Percentiles rank a stretch among this genome's conserved stretches.
These are phyloP conservation scores for Apiospora phragmitis DNA, from an alignment of 2,329 filamentous ascomycete genomes.

Conservation along the genomic window DNA sequence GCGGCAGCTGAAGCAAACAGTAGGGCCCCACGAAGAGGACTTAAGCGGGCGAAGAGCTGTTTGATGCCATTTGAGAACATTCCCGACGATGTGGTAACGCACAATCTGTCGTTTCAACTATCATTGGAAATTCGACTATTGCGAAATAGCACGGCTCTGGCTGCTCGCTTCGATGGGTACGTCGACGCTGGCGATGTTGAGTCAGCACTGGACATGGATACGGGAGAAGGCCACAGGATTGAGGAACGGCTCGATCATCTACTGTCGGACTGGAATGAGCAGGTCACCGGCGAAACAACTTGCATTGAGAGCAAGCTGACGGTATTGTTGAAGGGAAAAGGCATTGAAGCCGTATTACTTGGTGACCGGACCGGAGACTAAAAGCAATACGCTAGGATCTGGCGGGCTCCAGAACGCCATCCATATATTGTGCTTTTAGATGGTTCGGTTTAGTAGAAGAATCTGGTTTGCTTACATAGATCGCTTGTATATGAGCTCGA, in stretches of 20 bases:
- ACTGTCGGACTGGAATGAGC: constrained; percentile 19
- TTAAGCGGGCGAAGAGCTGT: constrained; percentile 29
- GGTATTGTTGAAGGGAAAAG: constrained; percentile 23
- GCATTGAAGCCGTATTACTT: neutral
- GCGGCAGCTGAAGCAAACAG: constrained; percentile 19
- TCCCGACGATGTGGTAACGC: constrained; percentile 19
- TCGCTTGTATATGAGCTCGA: neutral
- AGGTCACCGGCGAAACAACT: constrained; percentile 5
- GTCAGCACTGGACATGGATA: constrained; percentile 29
- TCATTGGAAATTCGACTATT: neutral
- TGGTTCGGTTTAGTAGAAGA: neutral
- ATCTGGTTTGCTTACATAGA: neutral
- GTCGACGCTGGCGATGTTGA: constrained; percentile 22
- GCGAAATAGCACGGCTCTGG: neutral
- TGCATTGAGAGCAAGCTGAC: constrained; percentile 20
- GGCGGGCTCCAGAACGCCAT: neutral
- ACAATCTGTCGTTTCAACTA: neutral
- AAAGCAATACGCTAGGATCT: neutral
- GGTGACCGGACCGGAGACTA: neutral
- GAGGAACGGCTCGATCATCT: constrained; percentile 25
- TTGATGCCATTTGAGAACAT: constrained; percentile 31
- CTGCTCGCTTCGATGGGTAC: constrained; percentile 26
- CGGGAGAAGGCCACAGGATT: constrained; percentile 23
- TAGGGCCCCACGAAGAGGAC: constrained; percentile 19
- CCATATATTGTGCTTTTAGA: neutral